These are phyloP conservation scores for Durusdinium trenchii DNA, from an alignment of 73 alveolate species.

Conservation along the genomic window DNA sequence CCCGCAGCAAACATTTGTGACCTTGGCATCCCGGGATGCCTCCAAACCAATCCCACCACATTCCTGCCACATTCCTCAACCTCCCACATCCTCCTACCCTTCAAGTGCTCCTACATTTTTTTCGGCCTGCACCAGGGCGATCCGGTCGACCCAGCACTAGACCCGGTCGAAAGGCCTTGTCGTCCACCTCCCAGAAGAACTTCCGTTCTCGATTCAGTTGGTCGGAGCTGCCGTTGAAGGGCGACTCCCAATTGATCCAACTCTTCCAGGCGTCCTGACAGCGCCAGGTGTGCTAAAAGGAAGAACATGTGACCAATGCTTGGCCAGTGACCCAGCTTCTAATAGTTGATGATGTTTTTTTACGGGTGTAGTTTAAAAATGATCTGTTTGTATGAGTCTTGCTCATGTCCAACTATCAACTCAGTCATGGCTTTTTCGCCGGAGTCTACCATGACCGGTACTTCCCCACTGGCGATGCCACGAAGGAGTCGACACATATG, in stretches of 20 bases:
- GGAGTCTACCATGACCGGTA: too few relatives aligned
- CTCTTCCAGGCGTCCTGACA: conserved; percentile 87
- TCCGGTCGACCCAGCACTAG: background rate
- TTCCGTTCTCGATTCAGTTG: conserved; percentile 73
- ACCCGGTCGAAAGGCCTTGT: conserved; percentile 6
- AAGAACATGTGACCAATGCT: background rate
- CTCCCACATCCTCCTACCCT: background rate
- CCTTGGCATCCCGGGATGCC: background rate
- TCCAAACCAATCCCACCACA: background rate
- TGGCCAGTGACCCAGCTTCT: too few relatives aligned
- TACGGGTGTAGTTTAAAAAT: too few relatives aligned
- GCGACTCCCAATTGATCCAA: conserved; percentile 95
- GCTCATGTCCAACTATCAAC: too few relatives aligned
- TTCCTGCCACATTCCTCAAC: background rate
- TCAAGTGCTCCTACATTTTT: background rate
- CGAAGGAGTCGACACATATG: too few relatives aligned
- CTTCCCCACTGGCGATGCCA: too few relatives aligned
- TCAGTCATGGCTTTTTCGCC: too few relatives aligned
- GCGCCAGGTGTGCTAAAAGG: background rate
- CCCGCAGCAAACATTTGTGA: too few relatives aligned
- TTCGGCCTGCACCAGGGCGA: background rate
- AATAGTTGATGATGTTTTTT: too few relatives aligned
- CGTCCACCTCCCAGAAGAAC: conserved; percentile 90
- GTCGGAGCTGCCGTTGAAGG: conserved; percentile 3
- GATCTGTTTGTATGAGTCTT: too few relatives aligned